phyloP scores from a whole-genome alignment of 371 early-diverging fungal genomes.

The Amoeboaphelidium occidentale region DNA sequence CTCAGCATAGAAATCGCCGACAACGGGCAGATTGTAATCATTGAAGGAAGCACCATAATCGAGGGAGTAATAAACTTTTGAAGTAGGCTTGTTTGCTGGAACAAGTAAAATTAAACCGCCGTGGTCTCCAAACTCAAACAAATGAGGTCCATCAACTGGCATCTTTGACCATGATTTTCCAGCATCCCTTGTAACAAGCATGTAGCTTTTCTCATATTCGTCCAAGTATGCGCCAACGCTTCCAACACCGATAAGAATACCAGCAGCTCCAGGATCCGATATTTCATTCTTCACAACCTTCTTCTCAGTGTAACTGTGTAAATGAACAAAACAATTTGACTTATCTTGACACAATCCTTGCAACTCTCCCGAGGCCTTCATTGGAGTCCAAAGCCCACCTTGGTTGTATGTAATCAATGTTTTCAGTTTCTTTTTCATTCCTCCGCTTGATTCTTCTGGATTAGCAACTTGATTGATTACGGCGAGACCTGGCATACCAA shows the following conservation, averaged over 20 bases:
- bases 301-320: slow-evolving; percentile 53
- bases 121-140: slow-evolving; percentile 68
- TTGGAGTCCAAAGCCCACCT: slow-evolving; percentile 39
- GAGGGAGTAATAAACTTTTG: slow-evolving; percentile 1
- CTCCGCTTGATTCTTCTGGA: slow-evolving; percentile 13
- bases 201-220: slow-evolving; percentile 39
- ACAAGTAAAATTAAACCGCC: slow-evolving; percentile 42
- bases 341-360: slow-evolving; percentile 12
- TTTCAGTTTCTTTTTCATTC: slow-evolving; percentile 30
- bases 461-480: slow-evolving; percentile 61
- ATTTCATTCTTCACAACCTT: not conserved
- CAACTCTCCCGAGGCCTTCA: slow-evolving; percentile 31
- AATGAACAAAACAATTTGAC: slow-evolving; percentile 22
- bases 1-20: not conserved
- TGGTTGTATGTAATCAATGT: slow-evolving; percentile 61
- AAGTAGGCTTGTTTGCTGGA: slow-evolving; percentile 21
- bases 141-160: slow-evolving; percentile 37
- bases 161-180: slow-evolving; percentile 49
- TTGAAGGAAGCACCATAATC: not conserved
- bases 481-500: slow-evolving; percentile 66
- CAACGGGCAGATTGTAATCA: not conserved
- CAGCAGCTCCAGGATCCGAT: slow-evolving; percentile 27
- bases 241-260: slow-evolving; percentile 74
- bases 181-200: slow-evolving; percentile 60
- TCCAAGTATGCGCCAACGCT: slow-evolving; percentile 47